Evolutionary conservation across 495 filamentous ascomycete species (phyloP).

Genomic region (Penicillium pancosmium): DNA sequence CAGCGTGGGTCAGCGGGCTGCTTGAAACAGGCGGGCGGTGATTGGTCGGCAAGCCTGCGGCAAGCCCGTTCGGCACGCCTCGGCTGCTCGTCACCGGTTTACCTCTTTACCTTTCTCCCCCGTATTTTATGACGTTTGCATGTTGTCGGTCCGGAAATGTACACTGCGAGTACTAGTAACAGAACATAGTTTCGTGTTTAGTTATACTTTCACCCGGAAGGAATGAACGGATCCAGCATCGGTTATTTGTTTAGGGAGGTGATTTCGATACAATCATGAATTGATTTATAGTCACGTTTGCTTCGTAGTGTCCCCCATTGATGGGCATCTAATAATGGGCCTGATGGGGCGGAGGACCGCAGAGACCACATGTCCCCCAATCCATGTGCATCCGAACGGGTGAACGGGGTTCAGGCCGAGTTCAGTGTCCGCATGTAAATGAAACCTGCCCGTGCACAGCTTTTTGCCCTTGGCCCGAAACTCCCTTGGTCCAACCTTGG

Average conservation of each 20-base stretch:
- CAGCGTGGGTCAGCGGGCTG: conserved; percentile 17
- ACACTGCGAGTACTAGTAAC: conserved; percentile 9
- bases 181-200: conserved; percentile 1
- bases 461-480: conserved; percentile 19
- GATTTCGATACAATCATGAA: too few relatives aligned
- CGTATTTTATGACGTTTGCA: conserved; percentile 51
- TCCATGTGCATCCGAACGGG: background rate
- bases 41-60: conserved; percentile 49
- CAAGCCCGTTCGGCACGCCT: conserved; percentile 65
- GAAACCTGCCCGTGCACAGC: conserved; percentile 1
- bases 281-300: too few relatives aligned
- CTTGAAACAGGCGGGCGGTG: conserved; percentile 32
- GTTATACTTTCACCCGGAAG: background rate
- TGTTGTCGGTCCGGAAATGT: conserved; percentile 22
- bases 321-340: background rate
- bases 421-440: background rate
- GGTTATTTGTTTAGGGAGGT: background rate
- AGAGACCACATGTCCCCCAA: background rate
- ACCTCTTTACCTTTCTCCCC: conserved; percentile 7
- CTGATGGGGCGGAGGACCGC: background rate
- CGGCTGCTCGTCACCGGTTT: conserved; percentile 42
- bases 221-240: background rate
- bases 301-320: too few relatives aligned
- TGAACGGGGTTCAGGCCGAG: conserved; percentile 7
- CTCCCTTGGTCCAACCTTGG: background rate